Base-by-base conservation (phyloP, 371 early-diverging fungal species). In the Mortierella sp. region DNA sequence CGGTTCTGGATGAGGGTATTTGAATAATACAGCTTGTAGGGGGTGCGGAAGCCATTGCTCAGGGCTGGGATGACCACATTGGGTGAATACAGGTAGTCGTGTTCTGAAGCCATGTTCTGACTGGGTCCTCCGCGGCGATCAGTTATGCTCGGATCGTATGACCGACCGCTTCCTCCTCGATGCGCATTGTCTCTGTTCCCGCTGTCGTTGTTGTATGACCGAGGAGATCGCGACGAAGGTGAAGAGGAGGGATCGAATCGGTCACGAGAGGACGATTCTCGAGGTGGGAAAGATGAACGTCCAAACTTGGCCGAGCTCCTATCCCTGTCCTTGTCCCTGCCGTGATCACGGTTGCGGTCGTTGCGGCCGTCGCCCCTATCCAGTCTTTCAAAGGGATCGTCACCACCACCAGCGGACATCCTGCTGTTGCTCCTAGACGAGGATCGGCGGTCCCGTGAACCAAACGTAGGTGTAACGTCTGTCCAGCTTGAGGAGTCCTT, bases 81-180 rank as follows among this genome's bases (percentile, higher is more conserved):
- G 38, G 86, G 86, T 44, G 82, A 82, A 41, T 86, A 86, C 12
- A 86, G 56, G 35, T 82, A 82, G 35, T 86, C 86, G 38, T 63
- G 49, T 0, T 82, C 75, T 6, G 54, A 11, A 11, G 51, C 35
- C 71, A 79, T 83, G 49, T 54, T 74, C 18, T 74, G 79, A 24
- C 60, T 71, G 2, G 56, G 56, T 4, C 29, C 24, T 2, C 54
- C 46, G 4, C 44, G 49, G 48, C 49, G 75, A 16, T 70, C 32
- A 8, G 75, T 70, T 1, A 46, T 14, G 4, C 24, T 18, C n/a
- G 81, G 68, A 41, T 77, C 77, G 48, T 75, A 78, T 16, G n/a
- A 24, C 3, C 75, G 70, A 24, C 65, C 63, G 27, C 51, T 7
- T n/a, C 2, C 38, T 18, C 38, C 68, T 38, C 68, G 35, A 3